Evolutionary conservation across 2,329 filamentous ascomycete species (phyloP), one percentile per base, ranked within the genome.

Genomic region (Talaromyces albobiverticillius): DNA sequence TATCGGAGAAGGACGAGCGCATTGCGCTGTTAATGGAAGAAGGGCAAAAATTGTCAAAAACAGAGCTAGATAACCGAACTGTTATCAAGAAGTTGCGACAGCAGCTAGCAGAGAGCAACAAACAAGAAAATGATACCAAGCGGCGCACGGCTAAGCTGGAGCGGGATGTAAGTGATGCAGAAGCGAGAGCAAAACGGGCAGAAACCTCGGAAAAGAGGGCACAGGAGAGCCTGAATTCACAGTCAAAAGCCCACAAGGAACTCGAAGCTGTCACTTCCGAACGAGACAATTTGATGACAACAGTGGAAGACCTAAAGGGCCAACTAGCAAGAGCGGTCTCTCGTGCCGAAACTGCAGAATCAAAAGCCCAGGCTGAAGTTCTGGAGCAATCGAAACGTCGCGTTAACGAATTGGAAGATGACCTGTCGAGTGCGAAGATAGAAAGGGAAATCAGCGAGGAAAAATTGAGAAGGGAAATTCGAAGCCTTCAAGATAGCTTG

Each of bases 21-120:
- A 95, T 97, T 63, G 90, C 92, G 2, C 76, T 92, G 45, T 76
- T 99, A 11, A 88, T 99, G 79, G 87, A 95, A 62, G 94, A 99
- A 74, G 94, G 95, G 0, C 89, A 94, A 63, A 91, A 88, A 61
- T 79, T 97, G 8, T 92, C 90, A 1, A 89, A 87, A 62, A 88
- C 83, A 0, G 94, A 99, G 68, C 83, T 96, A 70, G 90, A 91
- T 65, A 86, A 95, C 59, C 80, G 93, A 57, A 83, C 83, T 5
- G 86, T 87, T 3, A 89, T 97, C 63, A 95, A 94, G 71, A 92
- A 90, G 65, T 73, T 97, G 55, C 78, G 82, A 13, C 68, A 75
- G 46, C 80, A 82, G 60, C 64, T 76, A 13, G 60, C 68, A 10
- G 81, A 83, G 46, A 78, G 76, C 45, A 77, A 77, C 25, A 84